Evolutionary conservation across 441 rosid species (phyloP).

Genomic region (Mallotus repandus): DNA sequence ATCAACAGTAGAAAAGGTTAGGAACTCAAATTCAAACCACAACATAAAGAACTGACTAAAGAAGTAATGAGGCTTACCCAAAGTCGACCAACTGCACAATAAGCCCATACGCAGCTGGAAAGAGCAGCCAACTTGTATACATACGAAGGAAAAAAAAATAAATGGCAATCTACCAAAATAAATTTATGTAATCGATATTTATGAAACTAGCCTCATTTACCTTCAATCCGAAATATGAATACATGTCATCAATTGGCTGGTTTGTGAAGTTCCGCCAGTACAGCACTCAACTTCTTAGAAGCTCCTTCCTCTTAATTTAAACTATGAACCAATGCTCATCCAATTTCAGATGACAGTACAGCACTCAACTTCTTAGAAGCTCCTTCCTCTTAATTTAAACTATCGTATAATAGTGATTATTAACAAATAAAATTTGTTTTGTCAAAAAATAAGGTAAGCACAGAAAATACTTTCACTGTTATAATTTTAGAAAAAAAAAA

Average conservation of each 20-base stretch:
- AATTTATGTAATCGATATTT: slow-evolving; percentile 9
- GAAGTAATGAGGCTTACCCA: slow-evolving; percentile 44
- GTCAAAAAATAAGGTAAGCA: no score
- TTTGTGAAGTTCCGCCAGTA: slow-evolving; percentile 70
- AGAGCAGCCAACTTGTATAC: slow-evolving; percentile 80
- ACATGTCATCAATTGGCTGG: slow-evolving; percentile 82
- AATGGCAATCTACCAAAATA: slow-evolving; percentile 61
- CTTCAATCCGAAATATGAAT: slow-evolving; percentile 83
- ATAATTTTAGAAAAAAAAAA: no score
- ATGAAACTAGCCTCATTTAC: slow-evolving; percentile 32
- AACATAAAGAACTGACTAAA: background rate
- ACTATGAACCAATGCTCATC: slow-evolving; percentile 42
- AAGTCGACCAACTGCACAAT: slow-evolving; percentile 66
- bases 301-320: slow-evolving; percentile 70
- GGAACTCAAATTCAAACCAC: background rate
- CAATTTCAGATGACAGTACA: slow-evolving; percentile 8
- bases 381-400: slow-evolving; percentile 73
- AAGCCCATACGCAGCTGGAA: slow-evolving; percentile 74
- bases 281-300: slow-evolving; percentile 74
- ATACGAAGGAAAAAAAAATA: slow-evolving; percentile 89
- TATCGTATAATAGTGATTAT: slow-evolving; percentile 21
- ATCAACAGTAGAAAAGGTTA: slow-evolving; percentile 12
- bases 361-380: slow-evolving; percentile 45
- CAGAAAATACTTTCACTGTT: no score
- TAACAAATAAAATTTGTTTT: no score